Base-by-base conservation (phyloP, 73 alveolate species). In the Uronychia setigera region DNA sequence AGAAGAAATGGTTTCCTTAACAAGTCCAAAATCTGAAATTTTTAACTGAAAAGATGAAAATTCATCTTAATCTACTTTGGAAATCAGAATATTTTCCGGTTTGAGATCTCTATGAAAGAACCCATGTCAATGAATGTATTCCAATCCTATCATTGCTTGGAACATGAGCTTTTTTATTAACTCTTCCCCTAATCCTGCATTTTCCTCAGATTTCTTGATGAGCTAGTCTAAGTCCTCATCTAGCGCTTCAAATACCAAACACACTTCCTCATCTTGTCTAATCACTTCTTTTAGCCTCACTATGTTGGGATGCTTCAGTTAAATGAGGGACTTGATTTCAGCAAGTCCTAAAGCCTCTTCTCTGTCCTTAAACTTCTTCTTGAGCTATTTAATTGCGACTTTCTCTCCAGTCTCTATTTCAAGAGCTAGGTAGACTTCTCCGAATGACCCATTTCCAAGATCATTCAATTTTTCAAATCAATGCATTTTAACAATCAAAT, bases 361-460 rank as follows among this genome's bases (percentile, higher is more conserved):
- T 99, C 99, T 97, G 85, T 93, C 88, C 74, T 95, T 79, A 87
- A 92, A 97, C 85, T 97, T 94, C 80, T 95, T 91, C 92, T 97
- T 97, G 93, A 97, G 91, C 86, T 95, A 96, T 82, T 97, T 97
- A 58, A 97, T 95, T 25, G 99, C 99, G 1, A 97, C 99, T 46
- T 89, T 84, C 87, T 97, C 99, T 29, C 96, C 96, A 32, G 98
- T 96, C 33, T 95, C 96, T 27, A 76, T 85, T 59, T 94, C 96
- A n/a, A 87, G 84, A 28, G 94, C 97, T 82, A 90, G 93, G 81
- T 79, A 96, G 76, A 97, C 99, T 35, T 94, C 88, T 25, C 99
- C 99, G 80, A 95, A 97, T 5, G 99, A 96, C n/a, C 99, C 99
- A 92, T 96, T 98, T 0, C 99, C 99, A 34, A 97, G 92, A 31